A percentile compares a stretch with the other conserved stretches of the same genome.
Evolutionary conservation across 1,139 yeast species (phyloP).

Genomic region (Protomyces lactucae-debilis): DNA sequence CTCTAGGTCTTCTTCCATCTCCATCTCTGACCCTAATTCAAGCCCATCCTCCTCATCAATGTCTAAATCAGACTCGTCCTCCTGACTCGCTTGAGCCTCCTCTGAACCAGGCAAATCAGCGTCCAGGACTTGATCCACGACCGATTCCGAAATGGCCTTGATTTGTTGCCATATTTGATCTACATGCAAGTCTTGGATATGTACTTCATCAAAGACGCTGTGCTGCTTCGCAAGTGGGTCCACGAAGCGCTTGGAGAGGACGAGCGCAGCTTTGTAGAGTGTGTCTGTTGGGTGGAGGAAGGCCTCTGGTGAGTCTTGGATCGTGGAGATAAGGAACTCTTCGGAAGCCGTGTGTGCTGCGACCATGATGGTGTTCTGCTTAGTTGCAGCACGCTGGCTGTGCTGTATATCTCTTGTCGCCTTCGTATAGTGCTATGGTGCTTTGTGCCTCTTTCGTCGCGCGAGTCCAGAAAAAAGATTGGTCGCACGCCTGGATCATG

Average conservation of each 20-base stretch:
- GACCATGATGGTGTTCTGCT: neutral
- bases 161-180: constrained; percentile 93
- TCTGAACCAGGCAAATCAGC: constrained; percentile 33
- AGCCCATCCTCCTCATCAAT: constrained; percentile 36
- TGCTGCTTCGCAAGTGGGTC: constrained; percentile 62
- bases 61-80: constrained; percentile 28
- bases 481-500: neutral
- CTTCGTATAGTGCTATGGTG: too few species aligned
- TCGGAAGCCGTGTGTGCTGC: neutral
- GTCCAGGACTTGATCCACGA: constrained; percentile 37
- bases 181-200: constrained; percentile 81
- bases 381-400: too few species aligned
- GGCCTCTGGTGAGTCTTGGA: constrained; percentile 11
- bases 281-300: constrained; percentile 27
- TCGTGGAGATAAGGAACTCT: neutral
- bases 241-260: constrained; percentile 35
- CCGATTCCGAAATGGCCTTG: constrained; percentile 52
- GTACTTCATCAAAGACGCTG: constrained; percentile 68
- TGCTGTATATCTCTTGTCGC: too few species aligned
- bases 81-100: constrained; percentile 24
- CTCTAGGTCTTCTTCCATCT: constrained; percentile 35
- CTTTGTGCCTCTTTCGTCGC: neutral
- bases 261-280: constrained; percentile 24
- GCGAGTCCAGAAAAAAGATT: neutral
- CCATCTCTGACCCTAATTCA: constrained; percentile 34